Base-by-base conservation (phyloP, 129 eudicot species). In the Flaveria bidentis region DNA sequence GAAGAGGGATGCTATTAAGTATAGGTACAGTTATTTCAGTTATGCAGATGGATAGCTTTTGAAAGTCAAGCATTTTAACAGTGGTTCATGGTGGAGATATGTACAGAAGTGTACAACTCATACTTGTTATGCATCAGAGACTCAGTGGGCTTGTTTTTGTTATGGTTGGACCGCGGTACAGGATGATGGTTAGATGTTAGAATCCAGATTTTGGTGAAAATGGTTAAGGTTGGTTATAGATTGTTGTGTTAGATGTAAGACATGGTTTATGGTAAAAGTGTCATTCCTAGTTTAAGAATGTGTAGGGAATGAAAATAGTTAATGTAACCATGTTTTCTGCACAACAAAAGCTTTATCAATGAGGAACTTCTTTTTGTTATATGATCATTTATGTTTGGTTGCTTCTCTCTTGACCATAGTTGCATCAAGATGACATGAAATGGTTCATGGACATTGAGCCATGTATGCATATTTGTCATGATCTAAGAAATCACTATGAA, bases 1-100 rank as follows among this genome's bases (percentile, higher is more conserved):
- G 88, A 82, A 76, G 83, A 81, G 86, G 75, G 84, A 81, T 72
- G 79, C 57, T 73, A 78, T 41, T 68, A 77, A 77, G 61, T 70
- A 30, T 66, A 52, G 72, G 73, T 69, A 73, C 6, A 52, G 84
- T 69, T 64, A 18, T 65, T 58, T 28, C 1, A n/a, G 33, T 74
- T 74, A 41, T 75, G 76, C 84, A 78, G 82, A 82, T 68, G 60
- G 74, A 81, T 81, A 67, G 73, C 80, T 58, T 77, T 17, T 76
- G 73, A 81, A 73, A 62, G 83, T 81, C 83, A 70, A 85, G 85
- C 85, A 81, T 80, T 80, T 74, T 26, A 66, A 73, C 73, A 67
- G 20, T 42, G 62, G 64, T 75, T 70, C 20, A 12, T 74, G 79
- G 78, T 58, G 74, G 57, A 57, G 57, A 57, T 57, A 71, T 71